phyloP scores from a whole-genome alignment of 148 eudicot species.

The Talinum fruticosum region DNA sequence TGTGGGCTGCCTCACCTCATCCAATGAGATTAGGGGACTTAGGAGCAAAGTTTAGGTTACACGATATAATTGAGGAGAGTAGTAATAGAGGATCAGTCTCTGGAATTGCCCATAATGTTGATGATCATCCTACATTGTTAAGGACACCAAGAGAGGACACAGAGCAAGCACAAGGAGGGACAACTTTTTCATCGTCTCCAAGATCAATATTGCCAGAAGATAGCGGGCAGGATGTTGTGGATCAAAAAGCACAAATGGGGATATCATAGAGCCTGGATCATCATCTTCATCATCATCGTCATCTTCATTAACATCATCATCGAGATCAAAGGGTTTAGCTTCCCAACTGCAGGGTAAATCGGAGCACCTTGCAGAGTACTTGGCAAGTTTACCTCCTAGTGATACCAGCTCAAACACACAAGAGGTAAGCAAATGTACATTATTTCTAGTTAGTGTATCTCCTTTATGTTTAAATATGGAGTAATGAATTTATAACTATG shows the following conservation, averaged over 20 bases:
- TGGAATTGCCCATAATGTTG: neutral
- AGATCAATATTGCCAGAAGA: conserved; percentile 20
- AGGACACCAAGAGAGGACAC: conserved; percentile 1
- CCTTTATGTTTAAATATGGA: neutral
- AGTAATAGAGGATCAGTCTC: conserved; percentile 14
- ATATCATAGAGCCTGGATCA: conserved; percentile 23
- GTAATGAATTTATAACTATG: neutral
- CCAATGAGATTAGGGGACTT: conserved; percentile 31
- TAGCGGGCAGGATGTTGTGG: conserved; percentile 9
- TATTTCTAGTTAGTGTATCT: neutral
- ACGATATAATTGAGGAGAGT: conserved; percentile 31
- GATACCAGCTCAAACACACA: conserved; percentile 13
- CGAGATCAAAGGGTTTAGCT: conserved; percentile 21
- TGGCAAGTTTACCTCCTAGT: conserved; percentile 23
- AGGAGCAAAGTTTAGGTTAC: conserved; percentile 33
- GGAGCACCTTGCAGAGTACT: conserved; percentile 24
- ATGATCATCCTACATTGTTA: neutral
- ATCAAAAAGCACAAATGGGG: conserved; percentile 25
- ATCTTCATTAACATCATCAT: conserved; percentile 29
- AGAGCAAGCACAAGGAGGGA: conserved; percentile 11
- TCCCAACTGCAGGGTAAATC: conserved; percentile 24
- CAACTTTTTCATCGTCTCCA: conserved; percentile 16
- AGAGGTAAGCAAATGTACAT: conserved; percentile 18
- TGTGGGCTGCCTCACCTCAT: conserved; percentile 42
- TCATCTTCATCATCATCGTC: conserved; percentile 33